A percentile compares a stretch with the other conserved stretches of the same genome.
Evolutionary conservation across 2,329 filamentous ascomycete genomes (phyloP).

Genomic region (Cryphonectria carpinicola): DNA sequence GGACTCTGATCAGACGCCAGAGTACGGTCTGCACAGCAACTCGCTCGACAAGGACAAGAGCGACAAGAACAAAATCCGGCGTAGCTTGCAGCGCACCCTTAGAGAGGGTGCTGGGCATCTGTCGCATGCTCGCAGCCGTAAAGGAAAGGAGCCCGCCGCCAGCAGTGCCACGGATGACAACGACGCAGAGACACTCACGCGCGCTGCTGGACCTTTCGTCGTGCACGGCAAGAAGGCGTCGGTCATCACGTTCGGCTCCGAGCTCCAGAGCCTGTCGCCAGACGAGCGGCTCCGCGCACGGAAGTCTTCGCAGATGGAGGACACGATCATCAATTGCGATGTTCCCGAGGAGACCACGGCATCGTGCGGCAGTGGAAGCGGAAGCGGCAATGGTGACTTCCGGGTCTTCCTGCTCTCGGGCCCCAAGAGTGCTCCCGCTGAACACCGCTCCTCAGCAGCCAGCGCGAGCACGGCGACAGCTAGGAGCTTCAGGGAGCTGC

Average conservation of each 20-base stretch:
- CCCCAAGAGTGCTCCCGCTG: constrained; percentile 39
- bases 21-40: constrained; percentile 31
- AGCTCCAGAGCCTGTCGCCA: constrained; percentile 76
- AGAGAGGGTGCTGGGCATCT: constrained; percentile 75
- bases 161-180: constrained; percentile 60
- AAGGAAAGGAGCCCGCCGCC: constrained; percentile 73
- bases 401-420: constrained; percentile 52
- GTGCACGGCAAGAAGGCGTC: constrained; percentile 98
- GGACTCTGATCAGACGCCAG: constrained; percentile 46
- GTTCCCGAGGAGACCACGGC: constrained; percentile 38
- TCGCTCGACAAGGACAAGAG: constrained; percentile 54
- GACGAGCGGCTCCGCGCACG: constrained; percentile 73
- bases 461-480: constrained; percentile 71
- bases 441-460: constrained; percentile 63
- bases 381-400: constrained; percentile 49
- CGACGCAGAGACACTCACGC: constrained; percentile 70
- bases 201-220: constrained; percentile 87
- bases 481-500: constrained; percentile 65
- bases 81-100: constrained; percentile 87
- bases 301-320: constrained; percentile 49
- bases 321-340: constrained; percentile 14
- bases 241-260: constrained; percentile 93
- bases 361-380: constrained; percentile 15
- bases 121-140: constrained; percentile 72
- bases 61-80: constrained; percentile 72